phyloP scores from a whole-genome alignment of 306 rosid genomes.

The Quercus ilex region DNA sequence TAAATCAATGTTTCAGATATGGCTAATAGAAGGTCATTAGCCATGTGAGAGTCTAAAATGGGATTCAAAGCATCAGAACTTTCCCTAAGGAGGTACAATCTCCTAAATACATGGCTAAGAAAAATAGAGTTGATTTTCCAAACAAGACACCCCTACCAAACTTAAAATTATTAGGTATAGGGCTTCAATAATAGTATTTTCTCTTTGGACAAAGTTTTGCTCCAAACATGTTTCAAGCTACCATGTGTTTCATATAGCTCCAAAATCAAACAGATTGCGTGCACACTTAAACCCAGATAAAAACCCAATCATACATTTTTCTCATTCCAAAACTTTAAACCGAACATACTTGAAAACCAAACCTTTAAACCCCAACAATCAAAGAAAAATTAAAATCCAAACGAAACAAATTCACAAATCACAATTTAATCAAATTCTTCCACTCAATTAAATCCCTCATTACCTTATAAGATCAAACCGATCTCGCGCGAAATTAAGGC shows the following conservation, averaged over 20 bases:
- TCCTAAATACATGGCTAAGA: background rate
- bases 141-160: background rate
- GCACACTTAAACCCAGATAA: background rate
- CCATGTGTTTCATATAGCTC: background rate
- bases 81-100: background rate
- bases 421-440: background rate
- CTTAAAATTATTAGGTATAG: background rate
- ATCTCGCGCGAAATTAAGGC: too few relatives aligned
- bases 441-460: background rate
- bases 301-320: too few relatives aligned
- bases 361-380: background rate
- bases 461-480: constrained; percentile 55
- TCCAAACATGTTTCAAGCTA: background rate
- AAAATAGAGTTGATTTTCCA: background rate
- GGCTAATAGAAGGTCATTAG: background rate
- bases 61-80: background rate
- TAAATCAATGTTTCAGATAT: background rate
- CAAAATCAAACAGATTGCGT: constrained; percentile 21
- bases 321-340: background rate
- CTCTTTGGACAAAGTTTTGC: too few relatives aligned
- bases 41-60: too few relatives aligned
- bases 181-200: background rate
- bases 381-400: background rate
- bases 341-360: background rate
- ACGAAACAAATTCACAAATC: background rate